Evolutionary conservation across 208 protist genomes (phyloP), one percentile per base, ranked within the genome.

Genomic region (Wallacemonas rigidus): DNA sequence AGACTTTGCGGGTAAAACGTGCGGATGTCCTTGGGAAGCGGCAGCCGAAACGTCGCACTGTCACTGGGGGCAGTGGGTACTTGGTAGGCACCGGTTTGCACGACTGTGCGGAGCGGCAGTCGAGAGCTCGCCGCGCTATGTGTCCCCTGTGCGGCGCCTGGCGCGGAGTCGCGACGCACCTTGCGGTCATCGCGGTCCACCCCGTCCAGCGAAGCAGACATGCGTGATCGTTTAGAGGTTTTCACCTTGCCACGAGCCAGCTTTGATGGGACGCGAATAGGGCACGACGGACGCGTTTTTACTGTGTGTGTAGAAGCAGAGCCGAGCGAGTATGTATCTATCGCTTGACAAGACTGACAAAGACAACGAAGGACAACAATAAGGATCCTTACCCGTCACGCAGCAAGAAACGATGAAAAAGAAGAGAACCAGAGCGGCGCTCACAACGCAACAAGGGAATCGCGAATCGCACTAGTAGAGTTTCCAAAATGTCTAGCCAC

Each of bases 1-100:
- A 95, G 78, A 60, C 82, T 90, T 71, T 93, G 87, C 7, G 88
- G 88, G 70, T 93, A 95, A 17, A 89, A 87, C 5, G 72, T 69
- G 11, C 50, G 53, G 9, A 67, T 47, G 36, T 26, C 71, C 26
- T 54, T 60, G 3, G 55, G 50, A 3, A 57, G 55, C 43, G 53
- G 67, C 9, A 71, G 14, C 15, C 39, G 39, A 71, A 71, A 62
- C 39, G 67, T 57, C 2, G 43, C 55, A 15, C n/a, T 3, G 5
- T 5, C 67, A 56, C 8, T 26, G 17, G 67, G 45, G 39, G 43
- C 39, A 14, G n/a, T 67, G 4, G 70, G 72, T 44, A 81, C 58
- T 12, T 6, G 64, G 36, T 69, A 69, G 36, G 69, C 39, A 11
- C 68, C 74, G 35, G 69, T 43, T 64, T 83, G 79, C 45, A 58